A percentile compares a stretch with the other conserved stretches of the same genome.
phyloP scores from a whole-genome alignment of 208 protist genomes.

The Trypanosoma mega region DNA sequence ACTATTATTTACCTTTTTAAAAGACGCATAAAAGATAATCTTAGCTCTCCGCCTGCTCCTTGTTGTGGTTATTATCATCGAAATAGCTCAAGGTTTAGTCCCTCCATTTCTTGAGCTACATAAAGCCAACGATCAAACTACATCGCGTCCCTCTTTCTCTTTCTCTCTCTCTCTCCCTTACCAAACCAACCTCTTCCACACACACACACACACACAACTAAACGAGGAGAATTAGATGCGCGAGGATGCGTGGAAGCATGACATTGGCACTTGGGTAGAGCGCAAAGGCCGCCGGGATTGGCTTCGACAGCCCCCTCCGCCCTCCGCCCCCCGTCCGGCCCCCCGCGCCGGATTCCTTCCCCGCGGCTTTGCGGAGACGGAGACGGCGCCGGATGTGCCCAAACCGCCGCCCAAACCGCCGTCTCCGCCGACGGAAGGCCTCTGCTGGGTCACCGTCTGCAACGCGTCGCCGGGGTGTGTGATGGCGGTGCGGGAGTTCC shows the following conservation, averaged over 20 bases:
- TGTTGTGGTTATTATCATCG: too few species aligned
- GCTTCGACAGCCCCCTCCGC: conserved; percentile 4
- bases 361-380: conserved; percentile 22
- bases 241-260: conserved; percentile 58
- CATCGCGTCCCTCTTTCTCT: too few species aligned
- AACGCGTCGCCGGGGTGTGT: conserved; percentile 36
- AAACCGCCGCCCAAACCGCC: not conserved
- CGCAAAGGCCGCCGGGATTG: conserved; percentile 46
- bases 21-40: too few species aligned
- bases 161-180: too few species aligned
- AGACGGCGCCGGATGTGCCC: not conserved
- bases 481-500: conserved; percentile 65
- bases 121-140: too few species aligned
- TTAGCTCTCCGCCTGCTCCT: too few species aligned
- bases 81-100: too few species aligned
- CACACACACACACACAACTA: conserved; percentile 5
- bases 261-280: conserved; percentile 66
- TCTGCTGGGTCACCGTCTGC: conserved; percentile 50
- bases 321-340: not conserved
- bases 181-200: conserved; percentile 2
- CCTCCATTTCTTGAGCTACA: too few species aligned
- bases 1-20: too few species aligned
- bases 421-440: not conserved
- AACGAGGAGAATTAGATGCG: not conserved
- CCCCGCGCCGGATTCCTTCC: conserved; percentile 32